These are phyloP conservation scores for Gonium pectorale DNA, from an alignment of 139 green algal species.

Conservation along the genomic window DNA sequence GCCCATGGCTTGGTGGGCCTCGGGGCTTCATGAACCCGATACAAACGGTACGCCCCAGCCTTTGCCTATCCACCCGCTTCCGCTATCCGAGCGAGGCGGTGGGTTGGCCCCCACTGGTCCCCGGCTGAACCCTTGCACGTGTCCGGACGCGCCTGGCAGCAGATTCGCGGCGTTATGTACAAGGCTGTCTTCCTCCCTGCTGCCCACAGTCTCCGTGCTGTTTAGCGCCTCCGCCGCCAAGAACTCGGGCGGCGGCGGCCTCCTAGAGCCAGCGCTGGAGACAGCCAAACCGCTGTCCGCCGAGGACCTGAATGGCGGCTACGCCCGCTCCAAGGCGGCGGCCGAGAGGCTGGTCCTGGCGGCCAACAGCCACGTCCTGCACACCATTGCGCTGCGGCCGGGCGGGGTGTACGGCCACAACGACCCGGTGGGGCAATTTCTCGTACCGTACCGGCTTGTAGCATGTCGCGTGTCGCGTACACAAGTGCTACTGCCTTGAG, in stretches of 20 bases:
- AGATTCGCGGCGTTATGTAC: too few relatives aligned
- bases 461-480: too few relatives aligned
- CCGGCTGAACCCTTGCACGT: too few relatives aligned
- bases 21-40: background rate
- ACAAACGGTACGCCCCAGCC: too few relatives aligned
- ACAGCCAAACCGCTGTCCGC: background rate
- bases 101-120: too few relatives aligned
- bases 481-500: too few relatives aligned
- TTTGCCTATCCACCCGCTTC: too few relatives aligned
- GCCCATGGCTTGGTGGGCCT: too few relatives aligned
- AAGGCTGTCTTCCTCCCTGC: too few relatives aligned
- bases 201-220: background rate
- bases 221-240: background rate
- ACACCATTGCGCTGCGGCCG: conserved; percentile 29
- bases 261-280: background rate
- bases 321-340: conserved; percentile 17
- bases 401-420: conserved; percentile 17
- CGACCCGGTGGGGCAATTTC: conserved; percentile 12
- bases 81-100: too few relatives aligned
- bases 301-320: conserved; percentile 1
- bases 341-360: conserved; percentile 39
- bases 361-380: conserved; percentile 40
- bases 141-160: too few relatives aligned
- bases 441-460: background rate
- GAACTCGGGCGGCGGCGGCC: background rate